Conservation (phyloP, 2,329 filamentous ascomycete genomes). For the Cladorrhinum sp. region DNA sequence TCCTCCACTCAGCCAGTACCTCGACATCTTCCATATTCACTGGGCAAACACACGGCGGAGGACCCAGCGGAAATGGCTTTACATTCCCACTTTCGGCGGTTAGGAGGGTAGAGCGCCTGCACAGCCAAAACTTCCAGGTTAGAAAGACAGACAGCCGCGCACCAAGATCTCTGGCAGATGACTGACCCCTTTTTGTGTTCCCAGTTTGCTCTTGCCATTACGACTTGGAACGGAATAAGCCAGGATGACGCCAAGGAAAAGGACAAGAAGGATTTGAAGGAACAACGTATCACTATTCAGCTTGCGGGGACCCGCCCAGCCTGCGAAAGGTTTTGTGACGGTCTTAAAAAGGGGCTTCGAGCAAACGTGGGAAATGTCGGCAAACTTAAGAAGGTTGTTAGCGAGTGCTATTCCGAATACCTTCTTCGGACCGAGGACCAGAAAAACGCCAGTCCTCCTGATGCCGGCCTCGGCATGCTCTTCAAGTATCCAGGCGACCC, state of each 20-base stretch:
- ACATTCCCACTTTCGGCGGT: constrained; percentile 91
- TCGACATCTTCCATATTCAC: constrained; percentile 81
- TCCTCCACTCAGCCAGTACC: constrained; percentile 74
- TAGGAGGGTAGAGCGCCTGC: constrained; percentile 84
- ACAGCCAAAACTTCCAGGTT: constrained; percentile 82
- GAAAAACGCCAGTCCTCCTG: constrained; percentile 67
- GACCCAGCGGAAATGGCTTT: constrained; percentile 92
- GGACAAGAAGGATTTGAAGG: constrained; percentile 44
- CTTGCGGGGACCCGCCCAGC: constrained; percentile 83
- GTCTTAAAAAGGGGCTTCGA: constrained; percentile 83
- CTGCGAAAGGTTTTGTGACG: constrained; percentile 95
- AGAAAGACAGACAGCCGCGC: constrained; percentile 7
- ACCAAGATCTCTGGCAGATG: background rate
- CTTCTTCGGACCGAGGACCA: constrained; percentile 62
- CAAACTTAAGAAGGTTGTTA: constrained; percentile 74
- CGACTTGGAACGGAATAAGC: constrained; percentile 82
- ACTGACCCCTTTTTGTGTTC: constrained; percentile 18
- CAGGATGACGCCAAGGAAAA: constrained; percentile 55
- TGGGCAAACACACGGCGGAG: constrained; percentile 87
- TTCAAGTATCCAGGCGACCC: constrained; percentile 95
- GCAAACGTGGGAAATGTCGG: constrained; percentile 85
- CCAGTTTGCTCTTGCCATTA: constrained; percentile 86
- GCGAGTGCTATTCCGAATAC: constrained; percentile 90
- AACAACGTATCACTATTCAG: constrained; percentile 88
- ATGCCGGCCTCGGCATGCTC: constrained; percentile 86